Evolutionary conservation across 345 rosid species (phyloP).

Genomic region (Brassica juncea): DNA sequence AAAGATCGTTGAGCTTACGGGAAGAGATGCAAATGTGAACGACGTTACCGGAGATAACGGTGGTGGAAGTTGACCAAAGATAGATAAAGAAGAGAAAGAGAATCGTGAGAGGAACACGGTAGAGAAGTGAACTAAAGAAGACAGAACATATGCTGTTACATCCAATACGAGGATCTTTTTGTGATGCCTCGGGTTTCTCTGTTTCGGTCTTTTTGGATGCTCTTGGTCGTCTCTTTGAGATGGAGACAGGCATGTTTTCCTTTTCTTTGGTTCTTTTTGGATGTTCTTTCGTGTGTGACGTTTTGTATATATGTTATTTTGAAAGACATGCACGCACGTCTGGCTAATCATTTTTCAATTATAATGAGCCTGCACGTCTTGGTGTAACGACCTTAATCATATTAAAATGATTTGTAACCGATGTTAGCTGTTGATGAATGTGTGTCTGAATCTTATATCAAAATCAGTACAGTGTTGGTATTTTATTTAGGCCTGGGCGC

Average conservation of each 20-base stretch:
- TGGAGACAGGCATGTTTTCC: conserved; percentile 53
- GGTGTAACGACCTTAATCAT: conserved; percentile 6
- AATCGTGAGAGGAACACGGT: conserved; percentile 50
- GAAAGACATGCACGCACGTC: conserved; percentile 34
- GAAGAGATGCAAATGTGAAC: conserved; percentile 76
- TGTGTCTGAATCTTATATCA: background rate
- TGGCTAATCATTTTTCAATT: conserved; percentile 13
- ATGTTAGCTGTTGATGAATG: conserved; percentile 4
- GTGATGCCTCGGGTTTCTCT: conserved; percentile 16
- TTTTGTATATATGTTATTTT: conserved; percentile 38
- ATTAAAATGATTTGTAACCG: background rate
- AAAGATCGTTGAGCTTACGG: conserved; percentile 71
- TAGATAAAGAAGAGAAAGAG: conserved; percentile 51
- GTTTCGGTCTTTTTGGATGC: conserved; percentile 39
- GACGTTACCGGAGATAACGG: conserved; percentile 64
- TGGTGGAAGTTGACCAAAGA: conserved; percentile 76
- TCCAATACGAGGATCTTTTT: conserved; percentile 18
- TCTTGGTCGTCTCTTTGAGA: conserved; percentile 56
- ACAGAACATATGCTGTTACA: conserved; percentile 31
- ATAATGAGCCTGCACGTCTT: conserved; percentile 33
- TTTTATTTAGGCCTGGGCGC: too few relatives aligned
- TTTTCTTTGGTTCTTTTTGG: background rate
- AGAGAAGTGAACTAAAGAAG: conserved; percentile 43
- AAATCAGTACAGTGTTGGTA: background rate
- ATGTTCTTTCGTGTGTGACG: conserved; percentile 22